phyloP scores from a whole-genome alignment of 805 yeast genomes.

The Nakazawaea ernobii region DNA sequence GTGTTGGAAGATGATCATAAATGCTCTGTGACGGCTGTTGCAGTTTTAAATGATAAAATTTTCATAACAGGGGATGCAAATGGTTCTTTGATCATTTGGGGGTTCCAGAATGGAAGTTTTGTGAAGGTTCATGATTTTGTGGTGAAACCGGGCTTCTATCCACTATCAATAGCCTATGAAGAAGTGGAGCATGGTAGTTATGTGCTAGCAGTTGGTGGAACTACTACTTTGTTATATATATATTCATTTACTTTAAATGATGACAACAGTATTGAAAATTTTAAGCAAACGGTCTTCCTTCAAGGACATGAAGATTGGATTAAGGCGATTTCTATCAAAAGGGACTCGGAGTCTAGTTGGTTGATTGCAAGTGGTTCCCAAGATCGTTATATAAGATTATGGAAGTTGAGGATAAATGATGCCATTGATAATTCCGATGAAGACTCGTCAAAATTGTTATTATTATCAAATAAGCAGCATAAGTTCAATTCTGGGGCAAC shows the following conservation, averaged over 20 bases:
- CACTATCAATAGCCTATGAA: conserved; percentile 32
- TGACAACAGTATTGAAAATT: conserved; percentile 15
- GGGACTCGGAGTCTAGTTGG: conserved; percentile 44
- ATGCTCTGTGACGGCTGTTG: conserved; percentile 50
- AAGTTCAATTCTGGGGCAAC: conserved; percentile 38
- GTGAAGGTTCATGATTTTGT: conserved; percentile 22
- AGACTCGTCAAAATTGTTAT: conserved; percentile 42
- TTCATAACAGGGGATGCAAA: conserved; percentile 60
- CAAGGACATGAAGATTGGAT: conserved; percentile 98
- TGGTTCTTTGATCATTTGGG: conserved; percentile 55
- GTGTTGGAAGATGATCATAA: conserved; percentile 31
- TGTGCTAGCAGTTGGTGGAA: conserved; percentile 69
- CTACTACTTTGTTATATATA: conserved; percentile 48
- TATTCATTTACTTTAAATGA: conserved; percentile 34
- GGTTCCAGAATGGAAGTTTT: conserved; percentile 18
- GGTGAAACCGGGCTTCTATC: conserved; percentile 44
- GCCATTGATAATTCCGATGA: conserved; percentile 52
- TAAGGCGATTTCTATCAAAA: conserved; percentile 59
- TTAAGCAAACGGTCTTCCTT: conserved; percentile 44
- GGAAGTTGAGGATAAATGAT: conserved; percentile 66
- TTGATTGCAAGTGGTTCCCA: conserved; percentile 87
- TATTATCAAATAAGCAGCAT: conserved; percentile 69
- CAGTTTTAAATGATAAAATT: conserved; percentile 31
- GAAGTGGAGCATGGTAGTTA: conserved; percentile 28
- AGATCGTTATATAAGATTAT: conserved; percentile 84